Percentiles rank a stretch among this genome's conserved stretches.
Evolutionary conservation across 164 flowering plant genomes (phyloP).

Genomic region (Euptelea pleiosperma): DNA sequence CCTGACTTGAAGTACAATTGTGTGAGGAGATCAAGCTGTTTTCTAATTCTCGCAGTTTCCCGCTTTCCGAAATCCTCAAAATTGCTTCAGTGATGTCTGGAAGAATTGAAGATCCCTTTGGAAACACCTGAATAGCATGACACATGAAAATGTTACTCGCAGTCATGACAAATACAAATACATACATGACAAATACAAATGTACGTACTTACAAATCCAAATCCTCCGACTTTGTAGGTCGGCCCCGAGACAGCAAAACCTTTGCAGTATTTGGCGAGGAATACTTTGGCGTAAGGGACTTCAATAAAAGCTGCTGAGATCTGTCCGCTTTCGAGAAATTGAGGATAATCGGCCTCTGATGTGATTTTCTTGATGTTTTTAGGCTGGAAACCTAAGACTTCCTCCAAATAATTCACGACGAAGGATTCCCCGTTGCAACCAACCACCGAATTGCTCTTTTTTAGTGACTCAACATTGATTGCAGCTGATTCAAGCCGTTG

Average conservation of each 20-base stretch:
- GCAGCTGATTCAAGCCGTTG: constrained; percentile 18
- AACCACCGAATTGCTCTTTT: constrained; percentile 15
- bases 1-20: constrained; percentile 12
- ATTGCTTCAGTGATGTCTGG: constrained; percentile 27
- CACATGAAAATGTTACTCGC: not conserved
- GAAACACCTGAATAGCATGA: constrained; percentile 17
- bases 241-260: constrained; percentile 23
- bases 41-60: constrained; percentile 22
- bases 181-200: not conserved
- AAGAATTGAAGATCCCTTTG: constrained; percentile 26
- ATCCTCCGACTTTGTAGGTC: constrained; percentile 40
- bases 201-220: constrained; percentile 34
- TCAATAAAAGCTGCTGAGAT: constrained; percentile 33
- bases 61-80: constrained; percentile 20
- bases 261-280: constrained; percentile 35
- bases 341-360: constrained; percentile 12
- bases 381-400: constrained; percentile 11
- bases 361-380: constrained; percentile 16
- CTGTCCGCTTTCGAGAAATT: constrained; percentile 18
- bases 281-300: constrained; percentile 23
- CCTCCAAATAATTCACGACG: constrained; percentile 19
- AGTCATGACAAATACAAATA: not conserved
- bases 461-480: constrained; percentile 12
- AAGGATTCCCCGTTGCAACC: constrained; percentile 25
- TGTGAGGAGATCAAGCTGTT: constrained; percentile 6